Percentiles rank a stretch among this genome's conserved stretches.
Conservation (phyloP, 2,329 filamentous ascomycete genomes). For the Teratosphaeria epicoccoides region DNA sequence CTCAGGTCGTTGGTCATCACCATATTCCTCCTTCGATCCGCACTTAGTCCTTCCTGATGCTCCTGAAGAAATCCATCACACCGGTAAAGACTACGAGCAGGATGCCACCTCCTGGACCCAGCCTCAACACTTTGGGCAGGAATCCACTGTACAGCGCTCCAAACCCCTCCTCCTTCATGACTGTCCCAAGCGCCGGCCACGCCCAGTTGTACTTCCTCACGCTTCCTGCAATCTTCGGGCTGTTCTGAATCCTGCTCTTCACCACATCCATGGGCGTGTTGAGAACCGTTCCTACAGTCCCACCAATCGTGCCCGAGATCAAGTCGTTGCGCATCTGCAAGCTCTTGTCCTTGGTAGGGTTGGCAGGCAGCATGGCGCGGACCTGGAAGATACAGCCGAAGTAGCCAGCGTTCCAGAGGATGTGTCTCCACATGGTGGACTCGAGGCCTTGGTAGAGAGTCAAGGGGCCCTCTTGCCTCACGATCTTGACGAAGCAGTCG, state of each 20-base stretch:
- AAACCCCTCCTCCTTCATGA: constrained; percentile 90
- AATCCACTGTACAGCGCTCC: constrained; percentile 94
- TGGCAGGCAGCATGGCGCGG: constrained; percentile 65
- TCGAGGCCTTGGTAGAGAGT: constrained; percentile 95
- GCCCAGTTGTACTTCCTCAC: constrained; percentile 98
- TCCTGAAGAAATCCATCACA: constrained; percentile 86
- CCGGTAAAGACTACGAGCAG: constrained; percentile 78
- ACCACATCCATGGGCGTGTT: constrained; percentile 97
- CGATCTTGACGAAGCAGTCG: constrained; percentile 70
- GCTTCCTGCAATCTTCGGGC: constrained; percentile 66
- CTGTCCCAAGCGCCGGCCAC: constrained; percentile 72
- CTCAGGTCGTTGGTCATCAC: neutral
- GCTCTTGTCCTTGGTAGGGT: constrained; percentile 60
- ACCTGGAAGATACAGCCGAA: constrained; percentile 99
- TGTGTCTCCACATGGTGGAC: constrained; percentile 91
- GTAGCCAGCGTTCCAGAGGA: constrained; percentile 89
- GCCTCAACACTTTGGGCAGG: constrained; percentile 79
- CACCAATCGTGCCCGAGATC: constrained; percentile 75
- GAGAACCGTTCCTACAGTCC: constrained; percentile 78
- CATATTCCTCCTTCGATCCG: neutral
- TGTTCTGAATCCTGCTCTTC: constrained; percentile 97
- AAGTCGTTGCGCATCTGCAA: constrained; percentile 79
- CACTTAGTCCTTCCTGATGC: constrained; percentile 37
- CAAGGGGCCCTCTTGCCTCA: constrained; percentile 70
- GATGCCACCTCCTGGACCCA: constrained; percentile 62